phyloP scores from a whole-genome alignment of 495 filamentous ascomycete genomes.

The Penicillium steckii region DNA sequence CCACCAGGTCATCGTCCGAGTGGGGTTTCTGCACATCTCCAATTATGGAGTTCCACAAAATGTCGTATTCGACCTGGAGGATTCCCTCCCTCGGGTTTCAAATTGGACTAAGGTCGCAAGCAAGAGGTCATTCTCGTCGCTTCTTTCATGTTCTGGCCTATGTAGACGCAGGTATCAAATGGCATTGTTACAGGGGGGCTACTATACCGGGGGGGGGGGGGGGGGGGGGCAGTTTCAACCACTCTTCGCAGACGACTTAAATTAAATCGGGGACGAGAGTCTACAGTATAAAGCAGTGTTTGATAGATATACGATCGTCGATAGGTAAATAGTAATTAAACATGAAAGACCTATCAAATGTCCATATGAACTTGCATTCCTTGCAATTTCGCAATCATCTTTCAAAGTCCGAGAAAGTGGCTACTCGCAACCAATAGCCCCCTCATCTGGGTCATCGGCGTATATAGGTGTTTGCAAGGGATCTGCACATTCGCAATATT shows the following conservation, averaged over 20 bases:
- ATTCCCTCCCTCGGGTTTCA: conserved; percentile 45
- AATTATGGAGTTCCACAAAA: conserved; percentile 44
- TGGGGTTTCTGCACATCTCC: conserved; percentile 53
- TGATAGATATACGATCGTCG: no score
- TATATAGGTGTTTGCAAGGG: conserved; percentile 16
- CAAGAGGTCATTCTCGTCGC: conserved; percentile 41
- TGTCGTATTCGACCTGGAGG: conserved; percentile 36
- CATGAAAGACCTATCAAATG: no score
- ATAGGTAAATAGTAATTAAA: no score
- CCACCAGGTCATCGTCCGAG: conserved; percentile 42
- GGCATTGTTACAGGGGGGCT: no score
- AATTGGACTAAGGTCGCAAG: conserved; percentile 35
- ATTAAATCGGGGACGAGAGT: no score
- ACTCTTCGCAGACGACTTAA: no score
- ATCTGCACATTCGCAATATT: conserved; percentile 16
- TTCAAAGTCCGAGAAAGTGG: neutral
- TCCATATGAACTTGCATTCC: no score
- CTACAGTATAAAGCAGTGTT: no score
- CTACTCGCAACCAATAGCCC: conserved; percentile 22
- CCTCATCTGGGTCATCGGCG: conserved; percentile 12
- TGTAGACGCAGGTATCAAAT: no score
- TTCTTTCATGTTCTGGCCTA: conserved; percentile 56
- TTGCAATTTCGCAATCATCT: no score
- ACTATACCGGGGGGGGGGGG: no score
- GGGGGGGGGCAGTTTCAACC: no score